These are phyloP conservation scores for Venturia asperata DNA, from an alignment of 2,329 filamentous ascomycete genomes.

Conservation along the genomic window DNA sequence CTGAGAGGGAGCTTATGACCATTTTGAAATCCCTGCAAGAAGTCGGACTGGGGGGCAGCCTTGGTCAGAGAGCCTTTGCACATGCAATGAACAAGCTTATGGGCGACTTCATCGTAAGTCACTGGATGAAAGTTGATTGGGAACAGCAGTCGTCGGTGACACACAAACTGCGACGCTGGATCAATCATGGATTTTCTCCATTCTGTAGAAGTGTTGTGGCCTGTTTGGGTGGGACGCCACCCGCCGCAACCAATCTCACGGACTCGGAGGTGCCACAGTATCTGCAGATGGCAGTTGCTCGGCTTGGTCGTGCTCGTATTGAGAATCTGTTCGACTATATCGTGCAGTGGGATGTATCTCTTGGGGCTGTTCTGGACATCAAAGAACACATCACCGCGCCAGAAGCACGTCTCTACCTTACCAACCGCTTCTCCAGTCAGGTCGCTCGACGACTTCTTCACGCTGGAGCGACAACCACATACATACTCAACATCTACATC, in stretches of 20 bases:
- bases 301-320: constrained; percentile 62
- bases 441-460: constrained; percentile 63
- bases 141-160: constrained; percentile 49
- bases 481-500: constrained; percentile 71
- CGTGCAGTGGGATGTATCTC: constrained; percentile 63
- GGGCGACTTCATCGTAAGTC: constrained; percentile 53
- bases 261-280: constrained; percentile 48
- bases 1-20: constrained; percentile 37
- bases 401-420: constrained; percentile 61
- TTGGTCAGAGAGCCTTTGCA: constrained; percentile 63
- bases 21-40: constrained; percentile 54
- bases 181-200: constrained; percentile 59
- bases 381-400: constrained; percentile 61
- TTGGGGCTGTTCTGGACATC: constrained; percentile 67
- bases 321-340: constrained; percentile 73
- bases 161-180: constrained; percentile 56
- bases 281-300: constrained; percentile 61
- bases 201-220: constrained; percentile 47
- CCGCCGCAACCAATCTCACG: constrained; percentile 25
- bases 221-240: constrained; percentile 42
- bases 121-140: constrained; percentile 57
- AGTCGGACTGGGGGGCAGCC: constrained; percentile 62
- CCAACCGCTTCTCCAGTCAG: constrained; percentile 59
- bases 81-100: constrained; percentile 63
- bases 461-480: constrained; percentile 66